Base-by-base conservation (phyloP, 2,329 filamentous ascomycete genomes). In the Ophidiomyces ophidiicola region DNA sequence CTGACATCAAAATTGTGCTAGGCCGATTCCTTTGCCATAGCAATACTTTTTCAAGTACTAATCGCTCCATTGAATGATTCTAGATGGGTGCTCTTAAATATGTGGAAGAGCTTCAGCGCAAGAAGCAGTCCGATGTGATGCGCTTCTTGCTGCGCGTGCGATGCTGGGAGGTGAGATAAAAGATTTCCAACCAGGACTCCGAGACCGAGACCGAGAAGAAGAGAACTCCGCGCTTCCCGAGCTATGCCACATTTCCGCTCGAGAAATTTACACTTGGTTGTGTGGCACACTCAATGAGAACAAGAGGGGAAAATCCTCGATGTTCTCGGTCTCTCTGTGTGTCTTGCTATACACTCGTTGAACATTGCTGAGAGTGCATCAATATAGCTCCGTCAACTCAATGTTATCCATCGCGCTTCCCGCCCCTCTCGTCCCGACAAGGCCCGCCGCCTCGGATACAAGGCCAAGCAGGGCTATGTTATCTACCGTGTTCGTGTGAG, bases 401-500 rank as follows among this genome's bases (percentile, higher is more conserved):
- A 96, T 74, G 87, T 94, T 70, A 90, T 96, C 75, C 90, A 98
- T 80, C 88, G 90, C 68, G 90, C 90, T 65, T 92, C 86, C 62
- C 87, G 88, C 62, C 90, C 90, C 58, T 94, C 87, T 61, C 32
- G 38, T 32, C 29, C 29, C 74, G 92, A 98, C 76, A 98, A 98
- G 84, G 90, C 92, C 66, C 90, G 90, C 72, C 90, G 92, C 70
- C 84, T 98, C 59, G 90, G 90, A 62, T 98, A 98, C 85, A 98
- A 98, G 84, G 90, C 92, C 76, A 98, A 98, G 85, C 90, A 98
- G 76, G 90, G 90, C 70, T 98, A 96, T 77, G 90, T 98, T 67
- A 86, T 98, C 82, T 98, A 98, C 82, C 90, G 90, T 68, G 78
- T 92, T 64, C 90, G 90, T 67, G 90, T 98, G 60, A 83, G 90